A percentile compares a stretch with the other conserved stretches of the same genome.
These are phyloP conservation scores for Phanerochaete sordida DNA, from an alignment of 768 basidiomycete genomes.

Conservation along the genomic window DNA sequence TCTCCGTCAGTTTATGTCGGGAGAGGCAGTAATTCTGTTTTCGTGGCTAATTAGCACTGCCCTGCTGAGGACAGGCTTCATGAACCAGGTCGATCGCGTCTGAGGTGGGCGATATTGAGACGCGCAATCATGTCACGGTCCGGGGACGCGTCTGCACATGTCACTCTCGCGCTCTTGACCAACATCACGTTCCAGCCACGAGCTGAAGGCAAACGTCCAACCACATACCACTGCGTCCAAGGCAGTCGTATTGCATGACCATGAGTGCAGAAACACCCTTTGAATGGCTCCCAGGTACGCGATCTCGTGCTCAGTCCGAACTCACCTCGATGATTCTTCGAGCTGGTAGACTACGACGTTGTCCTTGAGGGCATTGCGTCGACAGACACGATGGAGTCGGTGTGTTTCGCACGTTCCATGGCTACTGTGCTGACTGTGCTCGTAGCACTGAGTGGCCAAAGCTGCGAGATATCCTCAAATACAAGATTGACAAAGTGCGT, in stretches of 20 bases:
- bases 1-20: background rate
- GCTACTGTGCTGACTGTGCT: background rate
- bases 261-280: conserved; percentile 23
- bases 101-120: too few species aligned
- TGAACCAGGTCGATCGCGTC: too few species aligned
- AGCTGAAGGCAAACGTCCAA: background rate
- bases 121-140: too few species aligned
- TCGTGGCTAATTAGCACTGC: background rate
- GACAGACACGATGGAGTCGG: conserved; percentile 63
- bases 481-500: conserved; percentile 62
- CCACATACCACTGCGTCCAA: background rate
- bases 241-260: background rate
- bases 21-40: background rate
- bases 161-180: too few species aligned
- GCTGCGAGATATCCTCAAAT: conserved; percentile 69
- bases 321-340: conserved; percentile 10
- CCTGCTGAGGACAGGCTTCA: too few species aligned
- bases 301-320: background rate
- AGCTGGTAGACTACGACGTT: conserved; percentile 49
- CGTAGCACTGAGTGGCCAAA: conserved; percentile 64
- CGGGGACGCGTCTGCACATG: too few species aligned
- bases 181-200: background rate
- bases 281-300: conserved; percentile 52
- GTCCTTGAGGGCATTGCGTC: conserved; percentile 60
- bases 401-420: background rate